A percentile compares a stretch with the other conserved stretches of the same genome.
phyloP scores from a whole-genome alignment of 106 monocot genomes.

The Gastrodia elata region DNA sequence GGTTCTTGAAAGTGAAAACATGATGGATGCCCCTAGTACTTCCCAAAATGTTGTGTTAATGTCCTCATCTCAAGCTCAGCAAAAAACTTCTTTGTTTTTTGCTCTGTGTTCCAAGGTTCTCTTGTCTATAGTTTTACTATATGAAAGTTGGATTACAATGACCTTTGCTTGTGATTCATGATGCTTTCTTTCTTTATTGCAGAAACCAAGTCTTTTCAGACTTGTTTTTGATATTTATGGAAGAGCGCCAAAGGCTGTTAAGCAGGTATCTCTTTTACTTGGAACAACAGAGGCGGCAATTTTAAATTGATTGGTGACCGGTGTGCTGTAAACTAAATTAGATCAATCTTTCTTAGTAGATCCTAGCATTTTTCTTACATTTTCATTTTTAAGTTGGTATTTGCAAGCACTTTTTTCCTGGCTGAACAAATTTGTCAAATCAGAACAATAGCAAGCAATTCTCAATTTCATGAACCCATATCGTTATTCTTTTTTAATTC shows the following conservation, averaged over 20 bases:
- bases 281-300: neutral
- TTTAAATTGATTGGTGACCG: neutral
- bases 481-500: neutral
- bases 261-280: conserved; percentile 45
- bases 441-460: neutral
- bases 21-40: conserved; percentile 17
- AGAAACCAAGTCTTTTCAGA: conserved; percentile 77
- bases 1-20: conserved; percentile 30
- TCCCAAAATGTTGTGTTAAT: conserved; percentile 11
- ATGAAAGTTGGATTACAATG: neutral
- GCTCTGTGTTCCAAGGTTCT: conserved; percentile 82
- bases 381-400: neutral
- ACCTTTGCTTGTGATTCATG: neutral
- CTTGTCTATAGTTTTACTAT: neutral
- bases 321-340: too few species aligned
- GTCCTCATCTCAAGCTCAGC: conserved; percentile 50
- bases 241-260: conserved; percentile 67
- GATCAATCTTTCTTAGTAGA: neutral
- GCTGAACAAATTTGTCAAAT: neutral
- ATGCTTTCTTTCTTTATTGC: conserved; percentile 11
- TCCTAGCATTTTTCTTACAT: neutral
- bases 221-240: conserved; percentile 89
- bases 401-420: neutral
- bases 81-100: conserved; percentile 71
- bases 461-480: neutral